Percentiles rank a stretch among this genome's conserved stretches.
phyloP scores from a whole-genome alignment of 768 basidiomycete genomes.

The Suillus sp. region DNA sequence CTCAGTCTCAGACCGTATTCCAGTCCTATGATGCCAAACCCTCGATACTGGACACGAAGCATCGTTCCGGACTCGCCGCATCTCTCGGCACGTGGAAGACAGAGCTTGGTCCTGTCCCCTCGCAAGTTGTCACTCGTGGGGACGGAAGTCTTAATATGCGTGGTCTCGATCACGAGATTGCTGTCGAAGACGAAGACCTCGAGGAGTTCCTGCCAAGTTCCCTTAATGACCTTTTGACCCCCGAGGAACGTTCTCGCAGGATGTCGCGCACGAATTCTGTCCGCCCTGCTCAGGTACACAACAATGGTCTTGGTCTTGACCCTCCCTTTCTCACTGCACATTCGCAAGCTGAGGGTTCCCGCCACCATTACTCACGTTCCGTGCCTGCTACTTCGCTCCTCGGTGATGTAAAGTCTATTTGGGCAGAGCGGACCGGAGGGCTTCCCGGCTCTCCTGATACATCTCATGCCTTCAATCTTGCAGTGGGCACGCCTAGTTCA shows the following conservation, averaged over 20 bases:
- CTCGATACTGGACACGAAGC: conserved; percentile 40
- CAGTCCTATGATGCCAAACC: conserved; percentile 83
- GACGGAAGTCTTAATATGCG: conserved; percentile 26
- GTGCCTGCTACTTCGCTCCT: conserved; percentile 78
- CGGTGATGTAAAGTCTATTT: conserved; percentile 78
- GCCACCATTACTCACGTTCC: conserved; percentile 79
- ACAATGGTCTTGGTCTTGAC: conserved; percentile 24
- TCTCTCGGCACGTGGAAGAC: conserved; percentile 55
- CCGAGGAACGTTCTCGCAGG: conserved; percentile 80
- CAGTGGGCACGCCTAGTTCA: conserved; percentile 51
- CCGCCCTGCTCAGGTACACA: conserved; percentile 21
- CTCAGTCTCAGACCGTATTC: conserved; percentile 45
- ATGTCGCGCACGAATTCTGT: conserved; percentile 73
- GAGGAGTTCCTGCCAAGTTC: conserved; percentile 91
- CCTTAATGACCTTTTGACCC: conserved; percentile 86
- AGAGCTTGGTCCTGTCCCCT: conserved; percentile 27
- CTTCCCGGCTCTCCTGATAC: conserved; percentile 42
- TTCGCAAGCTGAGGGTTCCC: conserved; percentile 24
- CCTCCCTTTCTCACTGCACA: conserved; percentile 18
- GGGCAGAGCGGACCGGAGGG: conserved; percentile 58
- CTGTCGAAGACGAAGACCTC: conserved; percentile 72
- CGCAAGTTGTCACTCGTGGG: conserved; percentile 17
- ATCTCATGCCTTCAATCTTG: conserved; percentile 27
- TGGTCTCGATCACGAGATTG: conserved; percentile 40
- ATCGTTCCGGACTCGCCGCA: conserved; percentile 56